Evolutionary conservation across 2,329 filamentous ascomycete genomes (phyloP).

Genomic region (Colletotrichum tropicicola): DNA sequence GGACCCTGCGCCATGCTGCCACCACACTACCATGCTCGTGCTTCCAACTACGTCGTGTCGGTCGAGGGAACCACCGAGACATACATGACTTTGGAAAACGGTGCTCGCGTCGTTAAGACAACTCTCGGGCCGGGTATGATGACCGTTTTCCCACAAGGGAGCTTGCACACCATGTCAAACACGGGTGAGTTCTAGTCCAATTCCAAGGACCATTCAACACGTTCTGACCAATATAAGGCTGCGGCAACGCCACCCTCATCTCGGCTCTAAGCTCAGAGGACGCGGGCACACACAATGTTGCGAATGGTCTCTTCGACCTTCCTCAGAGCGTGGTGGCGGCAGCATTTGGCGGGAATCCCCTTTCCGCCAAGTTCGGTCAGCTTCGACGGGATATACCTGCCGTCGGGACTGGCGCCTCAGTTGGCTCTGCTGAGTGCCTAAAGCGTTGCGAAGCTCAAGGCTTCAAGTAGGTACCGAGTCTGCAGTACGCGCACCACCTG

Average conservation of each 20-base stretch:
- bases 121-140: constrained; percentile 53
- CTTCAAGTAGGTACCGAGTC: constrained; percentile 3
- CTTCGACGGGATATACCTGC: constrained; percentile 28
- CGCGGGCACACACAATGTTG: constrained; percentile 57
- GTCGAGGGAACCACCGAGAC: constrained; percentile 58
- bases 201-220: too few relatives aligned
- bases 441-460: constrained; percentile 17
- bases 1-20: constrained; percentile 62
- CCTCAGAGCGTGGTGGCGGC: constrained; percentile 51
- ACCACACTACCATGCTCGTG: constrained; percentile 59
- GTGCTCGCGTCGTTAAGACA: constrained; percentile 49
- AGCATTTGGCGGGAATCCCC: constrained; percentile 44
- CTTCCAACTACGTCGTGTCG: constrained; percentile 57
- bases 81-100: constrained; percentile 62
- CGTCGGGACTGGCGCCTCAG: constrained; percentile 31
- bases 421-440: constrained; percentile 28
- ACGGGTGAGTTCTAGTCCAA: constrained; percentile 44
- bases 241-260: constrained; percentile 56
- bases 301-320: constrained; percentile 51
- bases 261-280: constrained; percentile 59
- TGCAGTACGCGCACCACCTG: background rate
- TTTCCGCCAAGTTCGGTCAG: constrained; percentile 35
- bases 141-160: constrained; percentile 58
- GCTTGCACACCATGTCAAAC: constrained; percentile 60
- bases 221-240: constrained; percentile 43